Evolutionary conservation across 2,329 filamentous ascomycete genomes (phyloP), one percentile per base, ranked within the genome.

Genomic region (Scedosporium minutisporum): DNA sequence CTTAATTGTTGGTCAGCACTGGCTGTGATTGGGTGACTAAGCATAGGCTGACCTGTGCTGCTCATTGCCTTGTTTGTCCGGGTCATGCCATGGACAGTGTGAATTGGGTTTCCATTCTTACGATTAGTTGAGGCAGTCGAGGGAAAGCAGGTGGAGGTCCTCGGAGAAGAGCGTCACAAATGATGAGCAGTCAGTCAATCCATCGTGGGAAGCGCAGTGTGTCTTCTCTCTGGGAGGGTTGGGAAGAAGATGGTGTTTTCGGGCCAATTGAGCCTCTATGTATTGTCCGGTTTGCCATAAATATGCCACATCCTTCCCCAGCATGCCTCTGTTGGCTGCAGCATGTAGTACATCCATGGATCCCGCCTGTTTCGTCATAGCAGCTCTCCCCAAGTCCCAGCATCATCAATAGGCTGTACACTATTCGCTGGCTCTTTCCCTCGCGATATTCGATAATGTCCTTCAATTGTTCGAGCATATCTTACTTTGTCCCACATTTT

Each of bases 21-120:
- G 63, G 63, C 63, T 67, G 63, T 67, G 64, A 62, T 65, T 64
- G 63, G 65, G 64, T 67, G 66, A 67, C 65, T 67, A 66, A 67
- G 25, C 16, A 57, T 29, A 48, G 23, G 27, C 29, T 38, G n/a
- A 25, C 33, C 14, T 9, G 25, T 21, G 55, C 4, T 33, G 55
- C 23, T 57, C 55, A n/a, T 27, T 27, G 16, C 29, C 57, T 12
- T 42, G 18, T 18, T 42, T 58, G 57, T 42, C 57, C 7, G 58
- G 58, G 58, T 46, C 58, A 48, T 41, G 18, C 57, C 41, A 46
- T 29, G 27, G 18, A 53, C 59, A 61, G 59, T 61, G 21, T 53
- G 59, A 61, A 61, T 61, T 61, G 59, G 7, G 6, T 55, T 55
- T 55, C 23, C 21, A 23, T 23, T 23, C 44, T 48, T 48, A 12